These are phyloP conservation scores for Trichoderma guizhouense DNA, from an alignment of 2,329 filamentous ascomycete genomes.

Conservation along the genomic window DNA sequence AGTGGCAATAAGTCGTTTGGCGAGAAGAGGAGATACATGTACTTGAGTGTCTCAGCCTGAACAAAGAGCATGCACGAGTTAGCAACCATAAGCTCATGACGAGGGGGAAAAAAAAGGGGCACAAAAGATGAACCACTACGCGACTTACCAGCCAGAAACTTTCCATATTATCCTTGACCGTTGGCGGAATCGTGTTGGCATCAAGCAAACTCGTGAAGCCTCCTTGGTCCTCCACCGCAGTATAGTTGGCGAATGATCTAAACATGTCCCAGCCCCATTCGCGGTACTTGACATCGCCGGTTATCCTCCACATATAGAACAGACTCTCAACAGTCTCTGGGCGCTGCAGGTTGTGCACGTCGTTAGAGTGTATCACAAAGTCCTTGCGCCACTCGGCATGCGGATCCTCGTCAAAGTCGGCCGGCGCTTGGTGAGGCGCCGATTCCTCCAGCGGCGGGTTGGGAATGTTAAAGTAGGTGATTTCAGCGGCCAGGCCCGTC, in stretches of 20 bases:
- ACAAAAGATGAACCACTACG: neutral
- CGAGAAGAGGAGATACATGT: slow-evolving; percentile 93
- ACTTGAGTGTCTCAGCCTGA: slow-evolving; percentile 93
- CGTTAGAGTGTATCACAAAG: slow-evolving; percentile 74
- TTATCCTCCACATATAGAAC: slow-evolving; percentile 99
- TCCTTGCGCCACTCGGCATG: slow-evolving; percentile 71
- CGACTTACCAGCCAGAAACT: slow-evolving; percentile 88
- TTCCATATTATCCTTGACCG: slow-evolving; percentile 87
- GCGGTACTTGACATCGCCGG: slow-evolving; percentile 80
- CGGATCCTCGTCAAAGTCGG: slow-evolving; percentile 47
- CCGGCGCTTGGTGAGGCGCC: slow-evolving; percentile 46
- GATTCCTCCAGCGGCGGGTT: slow-evolving; percentile 61
- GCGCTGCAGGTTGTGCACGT: slow-evolving; percentile 88
- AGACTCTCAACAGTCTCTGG: slow-evolving; percentile 96
- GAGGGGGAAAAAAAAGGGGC: neutral
- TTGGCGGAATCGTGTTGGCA: slow-evolving; percentile 68
- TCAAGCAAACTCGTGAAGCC: slow-evolving; percentile 81
- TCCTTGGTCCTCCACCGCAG: slow-evolving; percentile 69
- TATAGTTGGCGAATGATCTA: slow-evolving; percentile 82
- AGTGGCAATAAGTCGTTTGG: slow-evolving; percentile 77
- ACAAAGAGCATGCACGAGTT: neutral
- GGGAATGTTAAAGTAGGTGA: slow-evolving; percentile 81
- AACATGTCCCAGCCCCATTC: slow-evolving; percentile 99
- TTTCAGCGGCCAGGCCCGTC: slow-evolving; percentile 91
- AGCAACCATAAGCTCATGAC: neutral